Evolutionary conservation across 352 stramenopile species (phyloP).

Genomic region (Thalassiosira mediterranea): DNA sequence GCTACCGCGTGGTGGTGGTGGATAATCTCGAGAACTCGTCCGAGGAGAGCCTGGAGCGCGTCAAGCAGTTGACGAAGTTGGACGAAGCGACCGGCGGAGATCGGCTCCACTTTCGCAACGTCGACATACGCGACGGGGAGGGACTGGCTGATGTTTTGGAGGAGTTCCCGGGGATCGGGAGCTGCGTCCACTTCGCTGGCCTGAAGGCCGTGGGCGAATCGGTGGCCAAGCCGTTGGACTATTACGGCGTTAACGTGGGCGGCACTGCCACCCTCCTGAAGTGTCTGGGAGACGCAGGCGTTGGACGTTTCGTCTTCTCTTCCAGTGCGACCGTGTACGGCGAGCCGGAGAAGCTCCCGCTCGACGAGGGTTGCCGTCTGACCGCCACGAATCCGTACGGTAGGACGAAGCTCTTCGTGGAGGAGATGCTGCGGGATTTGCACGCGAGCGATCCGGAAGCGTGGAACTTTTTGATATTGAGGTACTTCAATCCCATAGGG

Average conservation of each 20-base stretch:
- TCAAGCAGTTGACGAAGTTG: slow-evolving; percentile 15
- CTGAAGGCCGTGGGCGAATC: slow-evolving; percentile 89
- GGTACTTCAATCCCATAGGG: slow-evolving; percentile 94
- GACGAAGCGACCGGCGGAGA: neutral
- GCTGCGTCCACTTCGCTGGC: slow-evolving; percentile 86
- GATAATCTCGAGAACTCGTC: slow-evolving; percentile 90
- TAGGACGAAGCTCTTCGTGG: slow-evolving; percentile 91
- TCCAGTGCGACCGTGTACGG: slow-evolving; percentile 89
- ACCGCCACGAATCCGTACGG: slow-evolving; percentile 88
- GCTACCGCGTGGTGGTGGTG: slow-evolving; percentile 87
- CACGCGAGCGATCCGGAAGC: slow-evolving; percentile 49
- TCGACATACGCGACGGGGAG: slow-evolving; percentile 72
- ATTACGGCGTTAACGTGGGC: slow-evolving; percentile 89
- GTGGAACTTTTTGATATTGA: slow-evolving; percentile 87
- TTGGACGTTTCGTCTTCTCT: slow-evolving; percentile 87
- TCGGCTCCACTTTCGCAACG: slow-evolving; percentile 72
- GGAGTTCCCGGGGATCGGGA: slow-evolving; percentile 76
- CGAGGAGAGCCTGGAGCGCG: slow-evolving; percentile 62
- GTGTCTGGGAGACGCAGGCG: slow-evolving; percentile 69
- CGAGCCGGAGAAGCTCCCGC: slow-evolving; percentile 77
- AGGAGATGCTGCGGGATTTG: slow-evolving; percentile 87
- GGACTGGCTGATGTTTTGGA: slow-evolving; percentile 56
- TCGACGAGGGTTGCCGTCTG: slow-evolving; percentile 72
- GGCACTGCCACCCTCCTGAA: slow-evolving; percentile 86
- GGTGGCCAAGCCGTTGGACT: slow-evolving; percentile 78